Percentiles rank a stretch among this genome's conserved stretches.
Conservation (phyloP, 2,329 filamentous ascomycete species). For the Pyrenochaeta sp. region DNA sequence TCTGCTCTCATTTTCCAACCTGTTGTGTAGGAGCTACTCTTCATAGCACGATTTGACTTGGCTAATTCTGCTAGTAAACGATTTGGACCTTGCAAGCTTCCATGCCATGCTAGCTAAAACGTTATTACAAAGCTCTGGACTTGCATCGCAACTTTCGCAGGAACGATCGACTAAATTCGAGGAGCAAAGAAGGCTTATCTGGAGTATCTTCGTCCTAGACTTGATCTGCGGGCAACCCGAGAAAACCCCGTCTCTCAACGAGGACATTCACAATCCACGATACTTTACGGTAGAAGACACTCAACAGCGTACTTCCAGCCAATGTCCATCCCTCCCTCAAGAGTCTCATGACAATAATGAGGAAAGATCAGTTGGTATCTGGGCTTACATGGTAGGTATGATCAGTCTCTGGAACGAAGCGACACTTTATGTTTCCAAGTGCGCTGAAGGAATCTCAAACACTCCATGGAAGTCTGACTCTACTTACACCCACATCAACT, state of each 20-base stretch:
- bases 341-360: not conserved
- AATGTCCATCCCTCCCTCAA: not conserved
- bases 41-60: not conserved
- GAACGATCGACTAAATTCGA: not conserved
- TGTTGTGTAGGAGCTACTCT: not conserved
- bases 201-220: constrained; percentile 1
- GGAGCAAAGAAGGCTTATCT: not conserved
- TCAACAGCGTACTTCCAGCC: not conserved
- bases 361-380: not conserved
- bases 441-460: not conserved
- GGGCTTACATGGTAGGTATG: constrained; percentile 1
- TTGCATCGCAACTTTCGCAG: not conserved
- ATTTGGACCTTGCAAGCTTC: not conserved
- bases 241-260: not conserved
- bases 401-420: not conserved
- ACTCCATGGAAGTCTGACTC: constrained; percentile 1
- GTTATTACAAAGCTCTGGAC: not conserved
- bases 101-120: not conserved
- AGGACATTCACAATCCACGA: not conserved
- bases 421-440: not conserved
- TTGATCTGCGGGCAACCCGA: not conserved
- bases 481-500: constrained; percentile 1
- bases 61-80: not conserved
- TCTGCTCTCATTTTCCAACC: not conserved
- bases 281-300: not conserved